phyloP scores from a whole-genome alignment of 108 stramenopile genomes.

The Cyclotella cryptica region DNA sequence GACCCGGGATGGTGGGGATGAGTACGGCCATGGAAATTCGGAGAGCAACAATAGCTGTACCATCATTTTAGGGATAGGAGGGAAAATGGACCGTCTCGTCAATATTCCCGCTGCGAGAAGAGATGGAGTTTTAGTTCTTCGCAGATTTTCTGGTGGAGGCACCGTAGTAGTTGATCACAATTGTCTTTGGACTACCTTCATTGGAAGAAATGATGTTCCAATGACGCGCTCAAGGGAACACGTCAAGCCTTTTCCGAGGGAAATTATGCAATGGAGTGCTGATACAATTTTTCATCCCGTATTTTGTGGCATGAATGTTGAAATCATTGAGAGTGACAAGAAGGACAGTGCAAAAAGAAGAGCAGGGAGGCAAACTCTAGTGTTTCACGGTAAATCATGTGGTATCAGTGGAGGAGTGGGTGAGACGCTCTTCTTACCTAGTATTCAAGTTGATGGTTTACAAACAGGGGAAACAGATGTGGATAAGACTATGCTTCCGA shows the following conservation, averaged over 20 bases:
- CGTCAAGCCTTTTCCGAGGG: conserved; percentile 76
- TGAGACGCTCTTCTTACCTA: conserved; percentile 25
- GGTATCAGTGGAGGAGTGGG: conserved; percentile 52
- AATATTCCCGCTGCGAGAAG: conserved; percentile 55
- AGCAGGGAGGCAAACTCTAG: conserved; percentile 48
- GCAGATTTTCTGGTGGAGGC: conserved; percentile 95
- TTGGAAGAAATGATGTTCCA: conserved; percentile 17
- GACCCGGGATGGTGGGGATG: conserved; percentile 21
- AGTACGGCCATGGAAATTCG: conserved; percentile 21
- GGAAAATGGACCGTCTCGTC: conserved; percentile 78
- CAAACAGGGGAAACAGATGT: conserved; percentile 2
- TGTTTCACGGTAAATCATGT: conserved; percentile 64
- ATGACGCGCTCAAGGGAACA: conserved; percentile 1
- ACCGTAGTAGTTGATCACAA: conserved; percentile 92
- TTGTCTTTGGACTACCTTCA: conserved; percentile 62
- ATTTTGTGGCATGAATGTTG: conserved; percentile 60
- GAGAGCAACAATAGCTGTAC: conserved; percentile 41
- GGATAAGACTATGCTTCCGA: background rate
- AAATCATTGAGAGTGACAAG: conserved; percentile 6
- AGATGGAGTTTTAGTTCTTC: conserved; percentile 74
- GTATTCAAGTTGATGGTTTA: background rate
- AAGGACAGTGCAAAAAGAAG: background rate
- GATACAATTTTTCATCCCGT: conserved; percentile 73
- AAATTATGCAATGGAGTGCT: conserved; percentile 91
- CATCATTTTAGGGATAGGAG: conserved; percentile 91